Evolutionary conservation across 192 early-diverging fungal species (phyloP).

Genomic region (Anaeromyces robustus): DNA sequence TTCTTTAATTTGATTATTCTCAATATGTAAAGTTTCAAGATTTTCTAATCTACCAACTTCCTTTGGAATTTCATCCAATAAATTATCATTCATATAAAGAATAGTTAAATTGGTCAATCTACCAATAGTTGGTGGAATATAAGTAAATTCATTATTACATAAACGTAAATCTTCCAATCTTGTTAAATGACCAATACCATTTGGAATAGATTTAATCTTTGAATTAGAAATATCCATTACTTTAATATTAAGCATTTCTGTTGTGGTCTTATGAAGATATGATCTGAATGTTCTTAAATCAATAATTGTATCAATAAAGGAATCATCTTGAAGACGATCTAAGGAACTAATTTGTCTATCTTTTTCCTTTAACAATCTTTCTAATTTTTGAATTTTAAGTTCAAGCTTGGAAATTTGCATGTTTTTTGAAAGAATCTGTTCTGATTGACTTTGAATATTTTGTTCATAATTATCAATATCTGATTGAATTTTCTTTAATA

Average conservation of each 20-base stretch:
- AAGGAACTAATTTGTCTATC: background rate
- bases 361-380: background rate
- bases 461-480: background rate
- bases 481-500: background rate
- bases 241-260: background rate
- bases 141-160: background rate
- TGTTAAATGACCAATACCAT: background rate
- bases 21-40: background rate
- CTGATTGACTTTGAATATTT: background rate
- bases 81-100: background rate
- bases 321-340: background rate
- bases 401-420: background rate
- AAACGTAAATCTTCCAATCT: background rate
- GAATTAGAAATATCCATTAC: background rate
- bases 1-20: background rate
- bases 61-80: background rate
- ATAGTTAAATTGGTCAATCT: background rate
- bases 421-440: background rate
- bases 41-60: background rate
- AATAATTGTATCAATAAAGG: background rate
- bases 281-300: background rate
- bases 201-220: background rate
- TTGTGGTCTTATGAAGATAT: background rate
- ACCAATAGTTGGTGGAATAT: background rate
- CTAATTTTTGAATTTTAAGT: background rate